Base-by-base conservation (phyloP, 2,329 filamentous ascomycete species). In the Colletotrichum karsti region DNA sequence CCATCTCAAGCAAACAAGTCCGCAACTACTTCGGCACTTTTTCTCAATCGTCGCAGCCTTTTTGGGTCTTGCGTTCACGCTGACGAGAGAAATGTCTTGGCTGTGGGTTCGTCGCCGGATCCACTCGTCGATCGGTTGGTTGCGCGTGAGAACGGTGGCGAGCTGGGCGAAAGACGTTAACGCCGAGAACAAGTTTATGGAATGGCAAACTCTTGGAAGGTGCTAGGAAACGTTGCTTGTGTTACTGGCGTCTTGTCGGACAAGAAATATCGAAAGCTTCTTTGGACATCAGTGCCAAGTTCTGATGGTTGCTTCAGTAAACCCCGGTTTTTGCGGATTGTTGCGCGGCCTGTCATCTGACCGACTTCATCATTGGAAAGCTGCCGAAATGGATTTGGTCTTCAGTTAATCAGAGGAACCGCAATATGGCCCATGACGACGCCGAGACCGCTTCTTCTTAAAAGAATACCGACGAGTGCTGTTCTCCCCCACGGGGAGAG, bases 221-320 rank as follows among this genome's bases (percentile, higher is more conserved):
- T 41, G 33, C 30, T 12, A 22, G 22, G 22, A 2, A n/a, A 3
- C 1, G 2, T 56, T 56, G 53, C 53, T 56, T 56, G 35, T 8
- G 15, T 33, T 30, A 5, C 28, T 41, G 55, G 41, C 41, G 30
- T 26, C 56, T 46, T 37, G 56, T 59, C 56, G 8, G 41, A 50
- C 56, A 39, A 50, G 56, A 59, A 30, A 12, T 9, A 9, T 15
- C 26, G 22, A 59, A 59, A 59, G 56, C 56, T 59, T 59, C 13
- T 59, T 26, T 59, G 20, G 30, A 59, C 42, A 26, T 7, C 56
- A 48, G 4, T 35, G 28, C 1, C n/a, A 8, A 30, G 33, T 15
- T 12, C 18, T 1, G 18, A 15, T 20, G 55, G 30, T 28, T 28
- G 15, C 13, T 13, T 18, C 18, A 42, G 8, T 10, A 13, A 3